These are phyloP conservation scores for Dactylis glomerata DNA, from an alignment of 176 grass and related monocot genomes.

Conservation along the genomic window DNA sequence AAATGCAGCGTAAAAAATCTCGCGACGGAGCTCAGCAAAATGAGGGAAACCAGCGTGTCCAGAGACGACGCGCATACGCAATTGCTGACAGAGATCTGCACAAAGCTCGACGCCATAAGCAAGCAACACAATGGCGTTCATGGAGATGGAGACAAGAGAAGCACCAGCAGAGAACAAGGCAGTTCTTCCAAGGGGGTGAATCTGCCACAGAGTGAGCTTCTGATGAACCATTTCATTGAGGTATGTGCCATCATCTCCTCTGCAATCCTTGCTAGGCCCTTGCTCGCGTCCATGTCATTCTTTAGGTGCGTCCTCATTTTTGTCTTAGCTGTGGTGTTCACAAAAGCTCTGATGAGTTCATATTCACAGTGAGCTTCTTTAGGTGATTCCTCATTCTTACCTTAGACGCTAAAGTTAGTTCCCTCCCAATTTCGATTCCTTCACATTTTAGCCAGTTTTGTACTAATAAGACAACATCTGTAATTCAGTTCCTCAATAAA, in stretches of 20 bases:
- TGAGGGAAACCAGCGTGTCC: constrained; percentile 15
- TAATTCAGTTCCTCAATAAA: neutral
- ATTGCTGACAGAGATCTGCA: constrained; percentile 13
- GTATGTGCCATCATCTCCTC: constrained; percentile 30
- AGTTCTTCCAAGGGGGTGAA: constrained; percentile 20
- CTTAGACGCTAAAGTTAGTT: neutral
- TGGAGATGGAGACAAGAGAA: neutral
- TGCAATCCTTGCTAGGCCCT: constrained; percentile 14
- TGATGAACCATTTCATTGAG: constrained; percentile 49
- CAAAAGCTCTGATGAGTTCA: constrained; percentile 9
- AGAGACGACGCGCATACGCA: neutral
- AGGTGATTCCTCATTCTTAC: too few relatives aligned
- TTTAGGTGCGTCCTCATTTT: constrained; percentile 33
- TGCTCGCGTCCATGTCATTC: constrained; percentile 32
- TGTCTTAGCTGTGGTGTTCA: constrained; percentile 1
- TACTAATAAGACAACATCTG: constrained; percentile 18
- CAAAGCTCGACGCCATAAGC: constrained; percentile 14
- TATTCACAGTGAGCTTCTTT: neutral
- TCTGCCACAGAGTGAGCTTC: constrained; percentile 12
- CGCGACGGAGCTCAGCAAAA: constrained; percentile 14
- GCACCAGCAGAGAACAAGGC: neutral
- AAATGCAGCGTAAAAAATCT: constrained; percentile 28
- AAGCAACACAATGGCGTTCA: neutral
- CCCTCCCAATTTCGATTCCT: neutral
- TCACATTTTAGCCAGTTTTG: neutral